Conservation (phyloP, 805 yeast species). For the Brettanomyces naardenensis region DNA sequence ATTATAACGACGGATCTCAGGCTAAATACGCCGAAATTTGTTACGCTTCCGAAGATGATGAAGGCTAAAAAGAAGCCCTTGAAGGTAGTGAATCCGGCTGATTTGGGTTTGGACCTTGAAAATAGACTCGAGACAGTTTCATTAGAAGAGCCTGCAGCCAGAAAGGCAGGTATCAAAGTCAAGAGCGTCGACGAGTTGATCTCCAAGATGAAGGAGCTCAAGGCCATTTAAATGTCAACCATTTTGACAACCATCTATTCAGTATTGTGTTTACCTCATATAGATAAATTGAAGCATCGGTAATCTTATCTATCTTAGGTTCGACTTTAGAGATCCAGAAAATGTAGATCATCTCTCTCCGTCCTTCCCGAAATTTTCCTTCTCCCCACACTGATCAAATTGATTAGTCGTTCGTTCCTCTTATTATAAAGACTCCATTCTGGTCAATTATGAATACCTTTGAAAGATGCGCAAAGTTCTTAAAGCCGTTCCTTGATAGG, state of each 20-base stretch:
- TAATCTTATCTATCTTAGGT: too few species aligned
- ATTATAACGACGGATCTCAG: conserved; percentile 90
- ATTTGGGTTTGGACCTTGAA: conserved; percentile 58
- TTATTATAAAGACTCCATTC: too few species aligned
- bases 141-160: conserved; percentile 79
- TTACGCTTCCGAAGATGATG: conserved; percentile 94
- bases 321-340: too few species aligned
- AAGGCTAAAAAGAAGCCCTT: conserved; percentile 96
- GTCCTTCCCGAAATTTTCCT: too few species aligned
- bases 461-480: conserved; percentile 7
- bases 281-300: too few species aligned
- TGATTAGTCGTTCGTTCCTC: too few species aligned
- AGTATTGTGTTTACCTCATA: too few species aligned
- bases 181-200: conserved; percentile 76
- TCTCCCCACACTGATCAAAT: too few species aligned
- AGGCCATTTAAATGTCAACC: conserved; percentile 42
- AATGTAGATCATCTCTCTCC: neutral
- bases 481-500: conserved; percentile 21
- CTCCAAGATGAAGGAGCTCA: conserved; percentile 65
- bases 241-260: too few species aligned
- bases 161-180: conserved; percentile 78
- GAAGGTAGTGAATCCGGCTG: conserved; percentile 54
- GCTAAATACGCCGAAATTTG: conserved; percentile 91
- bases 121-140: conserved; percentile 60
- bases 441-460: neutral